Conservation (phyloP, 306 rosid species). For the Astragalus membranaceus region DNA sequence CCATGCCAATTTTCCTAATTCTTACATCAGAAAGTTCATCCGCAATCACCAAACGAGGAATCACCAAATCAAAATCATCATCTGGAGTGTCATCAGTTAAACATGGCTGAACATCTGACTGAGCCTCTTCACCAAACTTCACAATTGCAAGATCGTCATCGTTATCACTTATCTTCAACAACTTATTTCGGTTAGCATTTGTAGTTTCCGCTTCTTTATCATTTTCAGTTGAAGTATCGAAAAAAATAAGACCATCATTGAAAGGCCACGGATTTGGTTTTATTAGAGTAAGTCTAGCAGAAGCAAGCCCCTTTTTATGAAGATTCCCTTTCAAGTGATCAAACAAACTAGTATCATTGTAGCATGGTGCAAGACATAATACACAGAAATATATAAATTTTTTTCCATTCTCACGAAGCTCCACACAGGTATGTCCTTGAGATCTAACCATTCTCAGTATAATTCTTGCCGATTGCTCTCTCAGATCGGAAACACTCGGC, state of each 20-base stretch:
- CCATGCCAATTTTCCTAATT: constrained; percentile 52
- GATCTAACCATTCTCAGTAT: constrained; percentile 71
- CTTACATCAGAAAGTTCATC: constrained; percentile 48
- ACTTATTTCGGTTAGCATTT: constrained; percentile 27
- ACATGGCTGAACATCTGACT: constrained; percentile 29
- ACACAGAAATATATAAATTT: constrained; percentile 70
- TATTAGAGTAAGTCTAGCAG: constrained; percentile 68
- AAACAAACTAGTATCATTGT: constrained; percentile 60
- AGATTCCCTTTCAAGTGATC: constrained; percentile 85
- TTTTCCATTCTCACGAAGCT: constrained; percentile 74
- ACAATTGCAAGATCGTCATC: constrained; percentile 59
- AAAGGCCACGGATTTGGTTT: constrained; percentile 90
- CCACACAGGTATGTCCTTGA: constrained; percentile 79
- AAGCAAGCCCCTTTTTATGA: constrained; percentile 50
- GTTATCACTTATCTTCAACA: constrained; percentile 35
- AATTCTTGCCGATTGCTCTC: constrained; percentile 58
- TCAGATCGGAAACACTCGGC: constrained; percentile 32
- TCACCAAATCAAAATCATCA: constrained; percentile 27
- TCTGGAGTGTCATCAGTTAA: constrained; percentile 16
- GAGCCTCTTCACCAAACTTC: constrained; percentile 34
- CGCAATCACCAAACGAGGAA: constrained; percentile 57
- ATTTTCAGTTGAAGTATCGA: constrained; percentile 38
- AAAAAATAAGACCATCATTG: constrained; percentile 78
- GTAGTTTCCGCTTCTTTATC: constrained; percentile 24
- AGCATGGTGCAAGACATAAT: constrained; percentile 71